These are phyloP conservation scores for Cephalotrichum gorgonifer DNA, from an alignment of 2,329 filamentous ascomycete species.

Conservation along the genomic window DNA sequence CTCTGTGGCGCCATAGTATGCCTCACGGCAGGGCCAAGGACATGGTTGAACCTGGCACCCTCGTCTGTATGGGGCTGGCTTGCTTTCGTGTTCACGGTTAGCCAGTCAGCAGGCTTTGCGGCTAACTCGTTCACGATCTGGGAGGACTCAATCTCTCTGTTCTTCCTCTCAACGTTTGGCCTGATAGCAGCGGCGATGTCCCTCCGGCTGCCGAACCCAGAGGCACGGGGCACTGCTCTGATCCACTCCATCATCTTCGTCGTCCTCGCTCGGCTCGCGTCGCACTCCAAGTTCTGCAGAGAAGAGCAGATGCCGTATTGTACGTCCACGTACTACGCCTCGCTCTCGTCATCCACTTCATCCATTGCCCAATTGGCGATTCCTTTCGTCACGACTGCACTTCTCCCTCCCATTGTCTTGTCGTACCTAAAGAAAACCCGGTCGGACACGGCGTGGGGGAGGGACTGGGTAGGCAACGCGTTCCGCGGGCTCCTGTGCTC, in stretches of 20 bases:
- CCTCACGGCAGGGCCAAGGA: slow-evolving; percentile 29
- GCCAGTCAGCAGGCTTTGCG: slow-evolving; percentile 86
- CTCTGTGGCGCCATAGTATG: slow-evolving; percentile 27
- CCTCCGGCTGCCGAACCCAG: slow-evolving; percentile 55
- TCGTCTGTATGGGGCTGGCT: slow-evolving; percentile 84
- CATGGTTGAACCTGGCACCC: slow-evolving; percentile 48
- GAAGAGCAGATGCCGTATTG: slow-evolving; percentile 99
- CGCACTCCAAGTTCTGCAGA: slow-evolving; percentile 83
- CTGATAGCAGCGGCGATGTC: slow-evolving; percentile 64
- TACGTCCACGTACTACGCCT: slow-evolving; percentile 90
- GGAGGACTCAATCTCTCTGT: slow-evolving; percentile 91
- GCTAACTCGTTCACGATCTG: slow-evolving; percentile 98
- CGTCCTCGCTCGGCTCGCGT: slow-evolving; percentile 66
- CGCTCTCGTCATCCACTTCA: slow-evolving; percentile 82
- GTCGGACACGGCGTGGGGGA: slow-evolving; percentile 80
- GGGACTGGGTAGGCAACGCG: slow-evolving; percentile 71
- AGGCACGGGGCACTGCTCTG: slow-evolving; percentile 64
- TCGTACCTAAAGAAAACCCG: slow-evolving; percentile 72
- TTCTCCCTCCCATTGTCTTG: slow-evolving; percentile 65
- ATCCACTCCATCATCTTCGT: slow-evolving; percentile 83
- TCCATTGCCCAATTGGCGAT: slow-evolving; percentile 81
- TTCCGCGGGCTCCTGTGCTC: slow-evolving; percentile 69
- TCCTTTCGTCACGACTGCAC: slow-evolving; percentile 61
- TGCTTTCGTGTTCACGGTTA: slow-evolving; percentile 67
- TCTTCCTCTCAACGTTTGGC: slow-evolving; percentile 84